Evolutionary conservation across 768 basidiomycete species (phyloP).

Genomic region (Podaxis sp.): DNA sequence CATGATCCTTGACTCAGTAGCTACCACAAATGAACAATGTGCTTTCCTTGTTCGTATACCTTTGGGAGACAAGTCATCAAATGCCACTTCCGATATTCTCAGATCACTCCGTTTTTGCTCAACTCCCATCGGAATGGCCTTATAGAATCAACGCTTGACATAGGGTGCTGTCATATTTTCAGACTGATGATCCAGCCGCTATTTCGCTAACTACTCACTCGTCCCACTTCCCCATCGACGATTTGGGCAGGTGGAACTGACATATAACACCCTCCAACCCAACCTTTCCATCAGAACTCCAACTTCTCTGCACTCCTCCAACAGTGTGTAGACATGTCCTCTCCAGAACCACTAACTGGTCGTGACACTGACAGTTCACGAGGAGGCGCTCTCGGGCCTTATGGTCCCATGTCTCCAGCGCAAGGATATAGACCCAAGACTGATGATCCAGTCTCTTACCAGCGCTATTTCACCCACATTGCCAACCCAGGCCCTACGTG

Average conservation of each 20-base stretch:
- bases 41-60: neutral
- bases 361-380: neutral
- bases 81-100: neutral
- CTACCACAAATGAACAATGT: neutral
- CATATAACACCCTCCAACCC: neutral
- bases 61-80: neutral
- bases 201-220: neutral
- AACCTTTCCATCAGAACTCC: neutral
- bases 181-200: neutral
- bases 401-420: slow-evolving; percentile 17
- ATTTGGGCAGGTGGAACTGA: neutral
- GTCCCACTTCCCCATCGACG: neutral
- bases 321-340: slow-evolving; percentile 1
- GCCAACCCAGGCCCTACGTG: slow-evolving; percentile 18
- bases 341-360: neutral
- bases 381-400: slow-evolving; percentile 8
- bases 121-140: neutral
- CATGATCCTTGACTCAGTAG: neutral
- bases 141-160: neutral
- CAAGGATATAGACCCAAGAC: slow-evolving; percentile 14
- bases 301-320: neutral
- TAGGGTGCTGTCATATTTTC: neutral
- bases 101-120: neutral
- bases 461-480: slow-evolving; percentile 17
- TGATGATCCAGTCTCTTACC: slow-evolving; percentile 19